A percentile compares a stretch with the other conserved stretches of the same genome.
These are phyloP conservation scores for Verticillium longisporum DNA, from an alignment of 2,329 filamentous ascomycete genomes.

Conservation along the genomic window DNA sequence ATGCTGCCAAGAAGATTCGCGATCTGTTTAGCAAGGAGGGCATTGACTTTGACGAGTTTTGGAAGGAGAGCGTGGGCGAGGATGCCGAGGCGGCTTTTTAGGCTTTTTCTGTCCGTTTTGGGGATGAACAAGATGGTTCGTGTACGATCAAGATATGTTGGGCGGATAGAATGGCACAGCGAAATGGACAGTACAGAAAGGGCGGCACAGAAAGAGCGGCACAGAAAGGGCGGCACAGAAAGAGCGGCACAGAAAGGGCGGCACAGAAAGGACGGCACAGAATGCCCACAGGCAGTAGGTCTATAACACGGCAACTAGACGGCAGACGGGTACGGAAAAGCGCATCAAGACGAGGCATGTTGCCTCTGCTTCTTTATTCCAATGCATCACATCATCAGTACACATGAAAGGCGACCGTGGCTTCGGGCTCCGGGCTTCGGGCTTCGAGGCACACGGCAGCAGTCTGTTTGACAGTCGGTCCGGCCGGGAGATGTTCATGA, in stretches of 20 bases:
- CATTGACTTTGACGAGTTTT: conserved; percentile 78
- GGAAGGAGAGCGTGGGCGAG: conserved; percentile 53
- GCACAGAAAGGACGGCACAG: too few relatives aligned
- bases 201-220: too few relatives aligned
- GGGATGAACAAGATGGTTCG: too few relatives aligned
- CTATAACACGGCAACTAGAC: background rate
- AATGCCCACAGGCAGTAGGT: too few relatives aligned
- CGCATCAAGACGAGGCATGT: background rate
- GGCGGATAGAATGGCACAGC: too few relatives aligned
- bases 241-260: too few relatives aligned
- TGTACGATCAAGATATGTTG: background rate
- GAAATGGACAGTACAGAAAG: too few relatives aligned
- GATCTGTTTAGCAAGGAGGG: conserved; percentile 67
- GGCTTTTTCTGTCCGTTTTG: too few relatives aligned
- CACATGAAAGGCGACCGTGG: background rate
- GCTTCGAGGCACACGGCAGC: too few relatives aligned
- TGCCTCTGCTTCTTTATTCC: background rate
- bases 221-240: too few relatives aligned
- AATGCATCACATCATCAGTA: background rate
- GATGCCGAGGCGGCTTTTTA: background rate
- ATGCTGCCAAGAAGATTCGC: conserved; percentile 66
- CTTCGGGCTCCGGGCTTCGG: background rate
- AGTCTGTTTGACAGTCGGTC: background rate
- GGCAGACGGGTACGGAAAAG: background rate
- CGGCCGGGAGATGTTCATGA: background rate